Conservation (phyloP, 805 yeast species). For the Lipomyces yamadae region DNA sequence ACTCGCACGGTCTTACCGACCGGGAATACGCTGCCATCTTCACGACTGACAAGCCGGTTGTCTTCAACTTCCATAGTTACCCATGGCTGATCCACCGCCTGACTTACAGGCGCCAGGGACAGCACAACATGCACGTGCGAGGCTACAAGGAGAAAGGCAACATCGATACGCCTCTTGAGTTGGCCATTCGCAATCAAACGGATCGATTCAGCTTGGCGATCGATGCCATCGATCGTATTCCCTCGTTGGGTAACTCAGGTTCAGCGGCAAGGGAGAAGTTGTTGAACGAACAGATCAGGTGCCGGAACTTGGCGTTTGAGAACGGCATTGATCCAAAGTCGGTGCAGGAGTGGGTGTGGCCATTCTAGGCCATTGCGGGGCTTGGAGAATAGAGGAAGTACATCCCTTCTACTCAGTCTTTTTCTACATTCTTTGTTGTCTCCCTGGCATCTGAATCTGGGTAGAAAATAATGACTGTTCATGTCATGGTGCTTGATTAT, state of each 20-base stretch:
- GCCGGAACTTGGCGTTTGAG: slow-evolving; percentile 12
- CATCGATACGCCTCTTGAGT: slow-evolving; percentile 12
- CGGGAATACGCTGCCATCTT: slow-evolving; percentile 12
- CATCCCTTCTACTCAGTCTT: background rate
- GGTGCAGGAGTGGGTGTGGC: slow-evolving; percentile 13
- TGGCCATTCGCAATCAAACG: slow-evolving; percentile 15
- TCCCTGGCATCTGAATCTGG: background rate
- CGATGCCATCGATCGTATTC: slow-evolving; percentile 14
- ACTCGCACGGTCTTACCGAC: slow-evolving; percentile 12
- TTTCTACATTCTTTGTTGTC: background rate
- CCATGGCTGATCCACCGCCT: slow-evolving; percentile 15
- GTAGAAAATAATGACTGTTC: background rate
- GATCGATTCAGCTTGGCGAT: slow-evolving; percentile 15
- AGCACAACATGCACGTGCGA: slow-evolving; percentile 14
- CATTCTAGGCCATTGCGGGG: background rate
- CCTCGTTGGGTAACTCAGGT: slow-evolving; percentile 6
- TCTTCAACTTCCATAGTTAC: slow-evolving; percentile 14
- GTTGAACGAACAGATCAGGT: slow-evolving; percentile 11
- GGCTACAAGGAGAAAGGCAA: slow-evolving; percentile 17
- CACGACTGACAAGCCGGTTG: slow-evolving; percentile 10
- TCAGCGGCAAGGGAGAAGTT: slow-evolving; percentile 12
- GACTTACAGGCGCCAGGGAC: slow-evolving; percentile 12
- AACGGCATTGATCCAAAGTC: slow-evolving; percentile 12
- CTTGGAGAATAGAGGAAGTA: background rate
- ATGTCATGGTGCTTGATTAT: slow-evolving; percentile 2